Percentiles rank a stretch among this genome's conserved stretches.
phyloP scores from a whole-genome alignment of 176 grass and related monocot genomes.

The Carex myosuroides region DNA sequence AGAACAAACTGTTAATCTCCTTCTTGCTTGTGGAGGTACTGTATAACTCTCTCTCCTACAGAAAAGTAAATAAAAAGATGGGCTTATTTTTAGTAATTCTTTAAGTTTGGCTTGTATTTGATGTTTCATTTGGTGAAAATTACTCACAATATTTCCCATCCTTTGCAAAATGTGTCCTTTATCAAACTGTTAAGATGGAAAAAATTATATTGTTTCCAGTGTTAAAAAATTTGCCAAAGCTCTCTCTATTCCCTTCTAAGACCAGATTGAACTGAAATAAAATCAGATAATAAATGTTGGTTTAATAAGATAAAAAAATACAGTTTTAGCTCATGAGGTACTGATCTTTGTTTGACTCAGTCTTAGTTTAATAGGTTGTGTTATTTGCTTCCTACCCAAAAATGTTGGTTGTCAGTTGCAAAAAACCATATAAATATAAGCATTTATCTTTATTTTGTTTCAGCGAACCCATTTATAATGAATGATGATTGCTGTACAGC shows the following conservation, averaged over 20 bases:
- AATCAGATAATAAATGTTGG: neutral
- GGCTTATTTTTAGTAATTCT: neutral
- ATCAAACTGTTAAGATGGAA: neutral
- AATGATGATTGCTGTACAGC: conserved; percentile 91
- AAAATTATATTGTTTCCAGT: neutral
- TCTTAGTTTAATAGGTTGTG: neutral
- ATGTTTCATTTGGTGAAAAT: neutral
- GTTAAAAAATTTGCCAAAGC: neutral
- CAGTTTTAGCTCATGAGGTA: neutral
- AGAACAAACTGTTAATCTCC: conserved; percentile 65
- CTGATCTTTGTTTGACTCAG: neutral
- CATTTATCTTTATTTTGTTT: neutral
- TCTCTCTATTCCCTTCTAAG: neutral
- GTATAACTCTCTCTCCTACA: neutral
- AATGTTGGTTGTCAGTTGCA: neutral
- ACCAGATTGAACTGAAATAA: neutral
- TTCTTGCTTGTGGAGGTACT: conserved; percentile 83
- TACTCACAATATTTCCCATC: neutral
- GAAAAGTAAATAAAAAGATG: neutral
- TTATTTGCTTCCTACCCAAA: neutral
- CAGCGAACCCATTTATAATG: conserved; percentile 80
- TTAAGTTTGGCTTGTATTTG: neutral
- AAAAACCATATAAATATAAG: neutral
- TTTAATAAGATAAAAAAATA: neutral
- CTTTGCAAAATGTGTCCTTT: neutral